Base-by-base conservation (phyloP, 495 filamentous ascomycete genomes). In the Friedmanniomyces endolithicus region DNA sequence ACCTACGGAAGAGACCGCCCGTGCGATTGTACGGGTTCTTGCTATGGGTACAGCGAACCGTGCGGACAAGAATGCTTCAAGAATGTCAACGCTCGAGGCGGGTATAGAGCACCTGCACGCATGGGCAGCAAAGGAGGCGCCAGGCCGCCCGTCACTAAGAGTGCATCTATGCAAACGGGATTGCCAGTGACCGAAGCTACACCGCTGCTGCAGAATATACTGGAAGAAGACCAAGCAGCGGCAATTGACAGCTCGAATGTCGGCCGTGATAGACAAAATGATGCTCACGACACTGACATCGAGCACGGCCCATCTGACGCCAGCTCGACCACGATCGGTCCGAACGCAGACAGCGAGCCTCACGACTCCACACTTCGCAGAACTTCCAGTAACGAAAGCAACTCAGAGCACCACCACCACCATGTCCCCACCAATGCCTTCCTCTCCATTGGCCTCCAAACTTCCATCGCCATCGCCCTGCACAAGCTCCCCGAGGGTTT, bases 401-500 rank as follows among this genome's bases (percentile, higher is more conserved):
- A 40, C 54, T 40, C 48, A 24, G 57, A 57, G 37, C 78, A 79
- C 57, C 88, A 94, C 64, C 92, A 98, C 61, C 92, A 98, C 67
- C 92, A 98, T 62, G 92, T 97, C n/a, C 86, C 90, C 0, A 81
- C 85, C 49, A 98, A 98, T 69, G 87, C 86, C 22, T 97, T 95
- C 65, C 74, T 97, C 45, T 86, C 85, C 44, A 90, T 97, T 53
- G 88, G 90, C 14, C 76, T 96, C 6, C 92, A 97, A 68, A 96
- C 90, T 0, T 86, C 85, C 9, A 80, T 95, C 48, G 94, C 92
- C 41, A 97, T 98, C 63, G 88, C 92, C 9, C 72, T 98, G 0
- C 92, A 98, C 72, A 98, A 98, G 66, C 83, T 96, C 19, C 92
- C 94, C 3, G 92, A 98, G 70, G 92, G 92, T 25, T 97, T 98